Base-by-base conservation (phyloP, 768 basidiomycete species). In the Dentipellis fragilis region DNA sequence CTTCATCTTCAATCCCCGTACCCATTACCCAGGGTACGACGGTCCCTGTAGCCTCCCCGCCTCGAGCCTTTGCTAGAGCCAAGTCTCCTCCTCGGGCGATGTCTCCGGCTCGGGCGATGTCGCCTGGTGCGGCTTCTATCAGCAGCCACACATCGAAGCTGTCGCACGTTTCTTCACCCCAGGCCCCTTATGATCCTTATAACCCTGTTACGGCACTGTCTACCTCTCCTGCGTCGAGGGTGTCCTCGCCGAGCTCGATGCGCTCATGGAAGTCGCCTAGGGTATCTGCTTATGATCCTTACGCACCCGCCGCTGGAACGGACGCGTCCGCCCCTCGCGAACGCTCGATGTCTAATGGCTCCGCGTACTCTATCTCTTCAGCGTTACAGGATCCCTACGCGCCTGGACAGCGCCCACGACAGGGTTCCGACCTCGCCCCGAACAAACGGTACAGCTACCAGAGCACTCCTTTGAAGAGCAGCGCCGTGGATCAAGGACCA, bases 281-380 rank as follows among this genome's bases (percentile, higher is more conserved):
- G 3, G 58, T 35, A 47, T 51, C 58, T 40, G 46, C 55, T 5
- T 36, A 47, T 39, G 64, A 65, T 54, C 62, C 64, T 3, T 64
- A 67, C 39, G 56, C 64, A 45, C 6, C 38, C 22, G 38, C 22
- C 29, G 45, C 10, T 37, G 36, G 42, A 22, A 54, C 45, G 17
- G 22, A 47, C 22, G 37, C 49, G 19, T 29, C 29, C 6, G 58
- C 42, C 1, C 47, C 56, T 11, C 49, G 61, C 29, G 59, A 60
- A 19, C 73, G 76, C 36, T 76, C 79, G 7, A 61, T 67, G 51
- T 80, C 80, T 14, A 79, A 73, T 61, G 71, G 72, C 0, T 78
- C 80, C 8, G 61, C 65, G 17, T 60, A 74, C 38, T 74, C 76
- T 19, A 67, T 63, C 17, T 49, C 56, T 3, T 70, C 68, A 7